Conservation (phyloP, 345 rosid species). For the Litchi chinensis region DNA sequence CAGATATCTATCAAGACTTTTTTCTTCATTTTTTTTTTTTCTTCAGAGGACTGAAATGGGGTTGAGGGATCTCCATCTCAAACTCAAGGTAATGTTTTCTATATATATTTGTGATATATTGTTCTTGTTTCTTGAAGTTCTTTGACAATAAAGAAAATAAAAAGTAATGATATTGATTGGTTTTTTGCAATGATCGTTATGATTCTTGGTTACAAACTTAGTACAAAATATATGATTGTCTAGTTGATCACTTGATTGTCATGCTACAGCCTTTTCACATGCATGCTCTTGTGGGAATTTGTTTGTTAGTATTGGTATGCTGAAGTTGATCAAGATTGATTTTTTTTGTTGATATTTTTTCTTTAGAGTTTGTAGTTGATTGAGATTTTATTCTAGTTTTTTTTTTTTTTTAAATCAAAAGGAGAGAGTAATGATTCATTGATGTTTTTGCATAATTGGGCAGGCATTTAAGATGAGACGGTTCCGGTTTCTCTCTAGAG, state of each 20-base stretch:
- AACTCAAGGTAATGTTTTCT: conserved; percentile 49
- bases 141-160: background rate
- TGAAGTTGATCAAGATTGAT: background rate
- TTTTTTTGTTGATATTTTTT: background rate
- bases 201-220: background rate
- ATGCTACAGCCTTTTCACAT: background rate
- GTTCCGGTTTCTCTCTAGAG: conserved; percentile 36
- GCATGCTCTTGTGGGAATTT: too few relatives aligned
- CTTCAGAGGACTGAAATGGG: conserved; percentile 38
- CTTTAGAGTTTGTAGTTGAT: background rate
- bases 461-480: conserved; percentile 55
- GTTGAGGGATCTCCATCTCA: conserved; percentile 49
- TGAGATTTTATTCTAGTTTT: background rate
- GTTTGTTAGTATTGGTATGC: too few relatives aligned
- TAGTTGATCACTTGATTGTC: background rate
- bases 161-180: background rate
- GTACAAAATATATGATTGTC: background rate
- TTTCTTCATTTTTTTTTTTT: background rate
- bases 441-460: conserved; percentile 1
- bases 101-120: background rate
- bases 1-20: background rate
- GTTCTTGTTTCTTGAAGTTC: background rate
- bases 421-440: background rate
- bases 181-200: too few relatives aligned
- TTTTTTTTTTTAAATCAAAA: background rate